Conservation (phyloP, 2,329 filamentous ascomycete species). For the Dothistroma septosporum region DNA sequence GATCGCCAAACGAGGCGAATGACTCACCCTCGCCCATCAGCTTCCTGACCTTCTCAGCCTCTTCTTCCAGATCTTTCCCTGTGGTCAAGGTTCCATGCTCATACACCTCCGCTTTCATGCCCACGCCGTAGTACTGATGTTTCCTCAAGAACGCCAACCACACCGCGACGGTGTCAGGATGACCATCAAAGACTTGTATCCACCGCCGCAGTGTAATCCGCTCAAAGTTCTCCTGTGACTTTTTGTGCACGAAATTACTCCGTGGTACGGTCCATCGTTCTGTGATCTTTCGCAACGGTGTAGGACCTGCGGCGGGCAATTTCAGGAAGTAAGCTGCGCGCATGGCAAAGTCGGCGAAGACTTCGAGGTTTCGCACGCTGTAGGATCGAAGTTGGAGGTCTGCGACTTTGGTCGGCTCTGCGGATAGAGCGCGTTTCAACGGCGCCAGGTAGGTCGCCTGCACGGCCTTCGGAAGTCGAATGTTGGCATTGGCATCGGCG, state of each 20-base stretch:
- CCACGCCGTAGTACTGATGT: conserved; percentile 90
- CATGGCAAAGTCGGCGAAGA: conserved; percentile 91
- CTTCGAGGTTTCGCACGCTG: conserved; percentile 82
- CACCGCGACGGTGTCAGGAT: conserved; percentile 80
- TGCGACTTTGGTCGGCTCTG: conserved; percentile 77
- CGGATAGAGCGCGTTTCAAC: conserved; percentile 62
- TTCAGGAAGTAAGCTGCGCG: conserved; percentile 91
- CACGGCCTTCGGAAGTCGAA: conserved; percentile 70
- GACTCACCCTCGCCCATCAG: conserved; percentile 24
- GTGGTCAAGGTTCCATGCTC: conserved; percentile 62
- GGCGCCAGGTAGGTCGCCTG: conserved; percentile 84
- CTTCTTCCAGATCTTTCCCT: conserved; percentile 33
- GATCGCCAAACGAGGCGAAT: conserved; percentile 1
- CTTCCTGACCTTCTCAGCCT: conserved; percentile 30
- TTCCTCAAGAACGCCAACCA: conserved; percentile 93
- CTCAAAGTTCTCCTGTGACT: conserved; percentile 97
- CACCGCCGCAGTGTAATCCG: conserved; percentile 78
- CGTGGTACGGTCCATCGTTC: conserved; percentile 93
- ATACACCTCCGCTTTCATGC: conserved; percentile 98
- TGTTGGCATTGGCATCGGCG: conserved; percentile 27
- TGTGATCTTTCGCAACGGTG: conserved; percentile 78
- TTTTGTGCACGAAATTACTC: conserved; percentile 91
- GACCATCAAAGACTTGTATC: conserved; percentile 88
- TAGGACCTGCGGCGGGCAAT: conserved; percentile 77
- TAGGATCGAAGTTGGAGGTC: conserved; percentile 92